A percentile compares a stretch with the other conserved stretches of the same genome.
Conservation (phyloP, 768 basidiomycete genomes). For the Suillus lakei region DNA sequence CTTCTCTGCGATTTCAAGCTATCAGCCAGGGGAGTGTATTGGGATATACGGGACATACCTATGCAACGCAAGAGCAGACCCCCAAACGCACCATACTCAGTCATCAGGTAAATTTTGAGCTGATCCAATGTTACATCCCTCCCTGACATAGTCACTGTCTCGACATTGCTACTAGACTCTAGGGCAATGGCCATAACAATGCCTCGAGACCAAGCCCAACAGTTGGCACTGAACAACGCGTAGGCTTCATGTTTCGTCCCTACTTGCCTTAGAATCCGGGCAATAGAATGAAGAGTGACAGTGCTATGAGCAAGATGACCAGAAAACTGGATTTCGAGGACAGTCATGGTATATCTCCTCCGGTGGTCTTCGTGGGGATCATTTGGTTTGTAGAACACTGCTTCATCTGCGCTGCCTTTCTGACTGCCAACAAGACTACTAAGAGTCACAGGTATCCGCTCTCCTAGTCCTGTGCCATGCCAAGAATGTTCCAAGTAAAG, state of each 20-base stretch:
- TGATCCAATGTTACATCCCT: not conserved
- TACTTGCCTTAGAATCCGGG: not conserved
- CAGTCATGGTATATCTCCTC: not conserved
- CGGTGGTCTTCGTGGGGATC: not conserved
- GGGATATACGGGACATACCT: not conserved
- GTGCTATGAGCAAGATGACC: not conserved
- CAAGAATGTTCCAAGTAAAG: constrained; percentile 6
- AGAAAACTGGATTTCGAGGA: constrained; percentile 5
- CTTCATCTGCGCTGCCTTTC: constrained; percentile 2
- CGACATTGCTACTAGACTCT: not conserved
- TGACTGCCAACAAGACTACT: not conserved
- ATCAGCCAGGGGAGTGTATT: not conserved
- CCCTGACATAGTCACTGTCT: not conserved
- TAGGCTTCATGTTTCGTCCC: not conserved
- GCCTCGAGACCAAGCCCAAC: constrained; percentile 7
- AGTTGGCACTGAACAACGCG: constrained; percentile 4
- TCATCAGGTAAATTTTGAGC: constrained; percentile 1
- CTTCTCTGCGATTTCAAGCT: not conserved
- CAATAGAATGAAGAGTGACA: not conserved
- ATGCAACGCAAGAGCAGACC: not conserved
- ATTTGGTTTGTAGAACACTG: constrained; percentile 1
- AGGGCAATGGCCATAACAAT: not conserved
- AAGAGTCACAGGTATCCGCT: not conserved
- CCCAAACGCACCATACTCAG: constrained; percentile 2
- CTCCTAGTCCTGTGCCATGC: not conserved